Conservation (phyloP, 768 basidiomycete genomes). For the Auriscalpium vulgare region DNA sequence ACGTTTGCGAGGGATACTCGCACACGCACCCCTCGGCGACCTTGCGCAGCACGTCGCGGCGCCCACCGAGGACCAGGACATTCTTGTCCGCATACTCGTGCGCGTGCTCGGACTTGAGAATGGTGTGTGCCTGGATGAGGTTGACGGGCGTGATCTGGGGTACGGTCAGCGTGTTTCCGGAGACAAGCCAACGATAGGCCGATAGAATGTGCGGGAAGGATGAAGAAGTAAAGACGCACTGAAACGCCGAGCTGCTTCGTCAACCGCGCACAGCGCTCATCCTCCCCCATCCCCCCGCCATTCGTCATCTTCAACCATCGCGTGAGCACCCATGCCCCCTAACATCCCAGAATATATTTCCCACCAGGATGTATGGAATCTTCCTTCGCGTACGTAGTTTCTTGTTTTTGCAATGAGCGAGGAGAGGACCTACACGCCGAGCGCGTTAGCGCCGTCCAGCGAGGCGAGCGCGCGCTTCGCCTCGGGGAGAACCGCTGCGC, state of each 20-base stretch:
- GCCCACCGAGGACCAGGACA: constrained; percentile 84
- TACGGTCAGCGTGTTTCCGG: no score
- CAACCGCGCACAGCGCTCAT: constrained; percentile 52
- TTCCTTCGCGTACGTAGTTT: constrained; percentile 31
- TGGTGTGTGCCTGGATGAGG: constrained; percentile 86
- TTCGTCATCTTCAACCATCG: constrained; percentile 62
- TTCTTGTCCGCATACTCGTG: constrained; percentile 61
- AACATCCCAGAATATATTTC: constrained; percentile 16
- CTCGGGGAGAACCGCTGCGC: constrained; percentile 61
- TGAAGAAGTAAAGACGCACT: constrained; percentile 29
- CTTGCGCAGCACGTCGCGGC: constrained; percentile 58
- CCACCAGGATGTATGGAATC: constrained; percentile 76
- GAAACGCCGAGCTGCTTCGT: constrained; percentile 53
- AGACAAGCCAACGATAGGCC: no score
- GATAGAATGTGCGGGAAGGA: no score
- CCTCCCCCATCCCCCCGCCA: constrained; percentile 72
- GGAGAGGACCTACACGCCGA: constrained; percentile 45
- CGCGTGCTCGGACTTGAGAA: constrained; percentile 58
- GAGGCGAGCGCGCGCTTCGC: no score
- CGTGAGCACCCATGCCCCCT: not conserved
- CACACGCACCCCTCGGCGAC: constrained; percentile 66
- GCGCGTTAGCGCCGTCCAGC: constrained; percentile 73
- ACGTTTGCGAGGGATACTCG: no score
- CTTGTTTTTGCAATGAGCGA: constrained; percentile 10
- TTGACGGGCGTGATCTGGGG: constrained; percentile 68